A percentile compares a stretch with the other conserved stretches of the same genome.
Evolutionary conservation across 805 yeast genomes (phyloP).

Genomic region (Blastobotrys mokoenaii): DNA sequence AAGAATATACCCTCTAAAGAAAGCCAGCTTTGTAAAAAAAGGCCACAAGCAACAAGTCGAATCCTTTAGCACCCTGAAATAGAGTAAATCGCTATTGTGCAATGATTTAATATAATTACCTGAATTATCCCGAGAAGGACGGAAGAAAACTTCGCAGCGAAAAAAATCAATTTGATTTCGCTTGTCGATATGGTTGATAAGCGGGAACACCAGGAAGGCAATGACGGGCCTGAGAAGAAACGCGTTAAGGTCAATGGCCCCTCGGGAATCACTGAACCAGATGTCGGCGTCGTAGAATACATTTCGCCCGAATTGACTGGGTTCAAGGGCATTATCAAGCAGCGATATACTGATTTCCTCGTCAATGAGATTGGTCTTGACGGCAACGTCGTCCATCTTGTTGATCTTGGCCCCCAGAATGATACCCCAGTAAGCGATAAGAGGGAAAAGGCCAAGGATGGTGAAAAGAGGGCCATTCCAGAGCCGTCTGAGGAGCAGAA

Average conservation of each 20-base stretch:
- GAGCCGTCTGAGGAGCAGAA: constrained; percentile 10
- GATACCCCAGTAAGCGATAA: constrained; percentile 8
- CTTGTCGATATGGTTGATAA: no score
- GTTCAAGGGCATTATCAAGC: constrained; percentile 73
- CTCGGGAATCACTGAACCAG: constrained; percentile 52
- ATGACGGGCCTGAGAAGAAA: not conserved
- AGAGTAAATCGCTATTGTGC: no score
- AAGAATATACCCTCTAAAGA: no score
- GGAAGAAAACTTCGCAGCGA: no score
- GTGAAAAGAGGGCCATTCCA: constrained; percentile 5
- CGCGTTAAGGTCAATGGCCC: constrained; percentile 1
- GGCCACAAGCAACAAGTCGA: no score
- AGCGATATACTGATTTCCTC: constrained; percentile 84
- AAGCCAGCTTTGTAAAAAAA: no score
- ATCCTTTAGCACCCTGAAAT: no score
- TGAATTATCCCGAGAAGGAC: no score
- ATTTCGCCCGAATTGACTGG: constrained; percentile 50
- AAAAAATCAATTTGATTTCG: no score
- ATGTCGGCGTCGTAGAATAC: constrained; percentile 82
- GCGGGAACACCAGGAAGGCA: no score
- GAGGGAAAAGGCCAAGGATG: constrained; percentile 9
- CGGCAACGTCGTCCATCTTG: constrained; percentile 66
- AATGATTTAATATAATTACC: no score
- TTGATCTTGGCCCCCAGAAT: constrained; percentile 52
- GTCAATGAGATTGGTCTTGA: constrained; percentile 76